Conservation (phyloP, 768 basidiomycete genomes). For the Kwoniella heveanensis region DNA sequence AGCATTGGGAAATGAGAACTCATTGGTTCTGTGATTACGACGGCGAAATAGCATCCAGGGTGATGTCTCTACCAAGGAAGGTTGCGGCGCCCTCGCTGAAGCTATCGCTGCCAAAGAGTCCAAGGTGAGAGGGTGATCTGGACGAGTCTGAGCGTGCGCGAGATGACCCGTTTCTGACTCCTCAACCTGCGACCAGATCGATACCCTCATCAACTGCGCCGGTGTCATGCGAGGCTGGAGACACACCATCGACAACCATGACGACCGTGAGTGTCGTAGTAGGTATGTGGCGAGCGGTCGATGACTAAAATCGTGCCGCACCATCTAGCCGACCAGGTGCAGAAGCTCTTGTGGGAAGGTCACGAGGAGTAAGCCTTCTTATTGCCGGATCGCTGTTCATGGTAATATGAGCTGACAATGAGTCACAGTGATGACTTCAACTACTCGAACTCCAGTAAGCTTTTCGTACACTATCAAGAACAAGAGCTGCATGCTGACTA, state of each 20-base stretch:
- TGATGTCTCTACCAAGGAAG: constrained; percentile 42
- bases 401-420: neutral
- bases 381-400: neutral
- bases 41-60: constrained; percentile 40
- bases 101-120: constrained; percentile 19
- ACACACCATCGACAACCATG: constrained; percentile 27
- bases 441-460: constrained; percentile 34
- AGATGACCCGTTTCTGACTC: neutral
- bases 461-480: no score
- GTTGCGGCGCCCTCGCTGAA: constrained; percentile 31
- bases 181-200: constrained; percentile 12
- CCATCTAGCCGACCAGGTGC: constrained; percentile 30
- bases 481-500: no score
- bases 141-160: neutral
- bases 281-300: no score
- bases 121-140: constrained; percentile 5
- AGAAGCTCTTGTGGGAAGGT: constrained; percentile 29
- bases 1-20: no score
- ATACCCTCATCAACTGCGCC: constrained; percentile 52
- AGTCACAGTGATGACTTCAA: constrained; percentile 39
- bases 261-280: constrained; percentile 49
- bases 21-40: constrained; percentile 29
- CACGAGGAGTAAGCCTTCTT: constrained; percentile 34
- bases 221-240: constrained; percentile 44
- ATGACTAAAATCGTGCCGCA: neutral